phyloP scores from a whole-genome alignment of 169 alveolate genomes.

The Eimeria falciformis region DNA sequence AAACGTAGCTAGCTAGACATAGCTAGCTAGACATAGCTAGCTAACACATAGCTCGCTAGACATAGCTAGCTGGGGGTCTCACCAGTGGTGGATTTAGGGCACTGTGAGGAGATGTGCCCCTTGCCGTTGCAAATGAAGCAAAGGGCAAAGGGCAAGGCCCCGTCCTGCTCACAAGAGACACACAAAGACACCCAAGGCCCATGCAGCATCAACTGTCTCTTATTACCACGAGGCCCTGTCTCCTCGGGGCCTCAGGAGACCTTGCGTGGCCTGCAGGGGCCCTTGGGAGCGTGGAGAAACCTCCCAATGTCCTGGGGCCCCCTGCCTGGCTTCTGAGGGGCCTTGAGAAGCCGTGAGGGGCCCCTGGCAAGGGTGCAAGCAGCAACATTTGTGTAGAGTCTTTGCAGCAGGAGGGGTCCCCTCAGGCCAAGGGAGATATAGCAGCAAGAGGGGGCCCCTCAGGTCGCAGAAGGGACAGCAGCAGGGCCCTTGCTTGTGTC shows the following conservation, averaged over 20 bases:
- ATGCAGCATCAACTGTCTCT: neutral
- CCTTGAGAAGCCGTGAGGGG: neutral
- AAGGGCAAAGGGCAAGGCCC: constrained; percentile 77
- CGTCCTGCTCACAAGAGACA: constrained; percentile 48
- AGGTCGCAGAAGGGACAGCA: neutral
- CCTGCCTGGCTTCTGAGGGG: neutral
- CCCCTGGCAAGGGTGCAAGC: too few relatives aligned
- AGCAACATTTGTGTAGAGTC: too few relatives aligned
- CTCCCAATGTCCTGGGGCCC: neutral
- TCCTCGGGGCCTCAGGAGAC: neutral
- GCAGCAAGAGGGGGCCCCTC: neutral
- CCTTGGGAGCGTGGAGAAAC: neutral
- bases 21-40: neutral
- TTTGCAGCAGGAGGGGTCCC: too few relatives aligned
- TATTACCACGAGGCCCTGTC: too few relatives aligned
- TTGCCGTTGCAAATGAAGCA: constrained; percentile 78
- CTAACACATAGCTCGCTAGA: neutral
- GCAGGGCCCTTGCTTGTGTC: neutral
- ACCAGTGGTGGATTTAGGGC: constrained; percentile 75
- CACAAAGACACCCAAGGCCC: neutral
- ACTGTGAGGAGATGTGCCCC: constrained; percentile 82
- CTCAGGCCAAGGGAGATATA: neutral
- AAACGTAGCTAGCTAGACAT: neutral
- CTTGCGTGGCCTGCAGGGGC: neutral
- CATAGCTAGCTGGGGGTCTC: neutral